A percentile compares a stretch with the other conserved stretches of the same genome.
Evolutionary conservation across 2,329 filamentous ascomycete species (phyloP).

Genomic region (Ambrosiella xylebori): DNA sequence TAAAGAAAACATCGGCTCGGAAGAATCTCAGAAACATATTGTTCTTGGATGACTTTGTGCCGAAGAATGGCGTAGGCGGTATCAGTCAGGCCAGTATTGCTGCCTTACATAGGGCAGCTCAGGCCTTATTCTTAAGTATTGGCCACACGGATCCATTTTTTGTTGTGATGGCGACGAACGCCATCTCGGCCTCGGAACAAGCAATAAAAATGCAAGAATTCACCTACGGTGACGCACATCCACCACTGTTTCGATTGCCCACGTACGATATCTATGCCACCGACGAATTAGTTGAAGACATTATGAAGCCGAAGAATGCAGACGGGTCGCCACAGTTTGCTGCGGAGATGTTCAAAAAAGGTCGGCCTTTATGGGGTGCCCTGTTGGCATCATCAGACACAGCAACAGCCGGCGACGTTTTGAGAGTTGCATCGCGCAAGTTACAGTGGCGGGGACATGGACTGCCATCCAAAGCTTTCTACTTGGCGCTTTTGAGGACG

Average conservation of each 20-base stretch:
- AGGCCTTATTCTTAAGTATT: constrained; percentile 8
- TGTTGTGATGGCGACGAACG: neutral
- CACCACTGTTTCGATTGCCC: constrained; percentile 7
- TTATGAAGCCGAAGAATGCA: neutral
- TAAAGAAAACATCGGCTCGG: neutral
- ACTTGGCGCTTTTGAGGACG: constrained; percentile 7
- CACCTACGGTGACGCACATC: constrained; percentile 5
- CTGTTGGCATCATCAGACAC: constrained; percentile 5
- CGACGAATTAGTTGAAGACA: neutral
- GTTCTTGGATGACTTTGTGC: constrained; percentile 5
- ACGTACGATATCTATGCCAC: constrained; percentile 5
- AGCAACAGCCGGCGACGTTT: constrained; percentile 4
- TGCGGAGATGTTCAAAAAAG: constrained; percentile 3
- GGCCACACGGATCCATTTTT: constrained; percentile 7
- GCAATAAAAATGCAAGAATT: neutral
- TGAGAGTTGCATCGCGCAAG: constrained; percentile 8
- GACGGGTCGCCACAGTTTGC: neutral
- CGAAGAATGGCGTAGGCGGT: neutral
- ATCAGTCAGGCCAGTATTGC: constrained; percentile 2
- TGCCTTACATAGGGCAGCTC: constrained; percentile 8
- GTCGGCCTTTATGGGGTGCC: constrained; percentile 11
- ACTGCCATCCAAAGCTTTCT: constrained; percentile 2
- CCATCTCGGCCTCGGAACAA: neutral
- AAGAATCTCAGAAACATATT: neutral
- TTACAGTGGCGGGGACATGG: neutral